phyloP scores from a whole-genome alignment of 106 monocot species.

The Dendrobium huoshanense region DNA sequence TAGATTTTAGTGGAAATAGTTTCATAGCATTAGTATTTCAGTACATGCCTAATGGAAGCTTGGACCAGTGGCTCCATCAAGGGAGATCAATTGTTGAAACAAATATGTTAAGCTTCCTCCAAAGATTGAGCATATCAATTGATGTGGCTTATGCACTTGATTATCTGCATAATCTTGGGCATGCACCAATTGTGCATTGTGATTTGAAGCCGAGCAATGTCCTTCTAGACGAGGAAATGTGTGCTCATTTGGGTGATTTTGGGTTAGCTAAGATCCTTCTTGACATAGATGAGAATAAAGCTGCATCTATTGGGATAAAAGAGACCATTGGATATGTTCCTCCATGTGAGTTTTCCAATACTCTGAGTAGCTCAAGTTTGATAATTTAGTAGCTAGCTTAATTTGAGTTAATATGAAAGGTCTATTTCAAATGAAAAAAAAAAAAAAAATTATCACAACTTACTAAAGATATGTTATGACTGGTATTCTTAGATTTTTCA shows the following conservation, averaged over 20 bases:
- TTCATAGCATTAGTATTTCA: slow-evolving; percentile 9
- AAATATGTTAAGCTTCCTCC: slow-evolving; percentile 4
- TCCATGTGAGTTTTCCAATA: slow-evolving; percentile 20
- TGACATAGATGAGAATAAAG: neutral
- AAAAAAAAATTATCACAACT: no score
- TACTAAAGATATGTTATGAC: no score
- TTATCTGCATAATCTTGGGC: slow-evolving; percentile 16
- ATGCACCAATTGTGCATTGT: slow-evolving; percentile 13
- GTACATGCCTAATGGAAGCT: slow-evolving; percentile 11
- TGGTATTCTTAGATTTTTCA: no score
- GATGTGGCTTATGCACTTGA: slow-evolving; percentile 23
- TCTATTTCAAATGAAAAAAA: no score
- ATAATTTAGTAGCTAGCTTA: no score
- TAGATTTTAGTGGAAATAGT: slow-evolving; percentile 1
- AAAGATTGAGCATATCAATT: slow-evolving; percentile 14
- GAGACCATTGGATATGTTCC: slow-evolving; percentile 49
- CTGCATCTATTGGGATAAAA: slow-evolving; percentile 17
- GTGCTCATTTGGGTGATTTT: slow-evolving; percentile 32
- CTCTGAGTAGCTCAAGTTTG: neutral
- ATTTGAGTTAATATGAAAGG: no score
- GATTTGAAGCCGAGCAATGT: slow-evolving; percentile 28
- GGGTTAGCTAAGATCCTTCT: slow-evolving; percentile 25
- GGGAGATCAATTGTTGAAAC: neutral
- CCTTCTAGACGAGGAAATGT: slow-evolving; percentile 20
- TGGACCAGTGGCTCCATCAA: slow-evolving; percentile 13